Conservation (phyloP, 2,329 filamentous ascomycete species). For the Dactylellina leptospora region DNA sequence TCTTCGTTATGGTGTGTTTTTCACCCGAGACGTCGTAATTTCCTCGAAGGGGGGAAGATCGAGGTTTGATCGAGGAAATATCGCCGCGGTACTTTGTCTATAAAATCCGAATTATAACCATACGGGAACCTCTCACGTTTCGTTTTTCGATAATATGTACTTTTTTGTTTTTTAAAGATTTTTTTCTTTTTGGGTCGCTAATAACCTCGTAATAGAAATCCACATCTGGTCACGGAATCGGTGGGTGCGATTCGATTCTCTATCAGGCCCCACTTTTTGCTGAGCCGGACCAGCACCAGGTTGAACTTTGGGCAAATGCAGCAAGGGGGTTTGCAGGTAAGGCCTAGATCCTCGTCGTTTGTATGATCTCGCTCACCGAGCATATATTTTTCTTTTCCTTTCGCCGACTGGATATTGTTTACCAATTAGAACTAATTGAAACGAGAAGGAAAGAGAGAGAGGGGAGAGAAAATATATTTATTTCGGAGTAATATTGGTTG, state of each 20-base stretch:
- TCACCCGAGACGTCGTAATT: conserved; percentile 6
- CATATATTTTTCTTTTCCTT: too few species aligned
- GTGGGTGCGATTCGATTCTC: conserved; percentile 14
- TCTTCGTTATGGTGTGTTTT: background rate
- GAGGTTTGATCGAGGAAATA: background rate
- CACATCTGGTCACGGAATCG: conserved; percentile 33
- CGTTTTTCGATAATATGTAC: too few species aligned
- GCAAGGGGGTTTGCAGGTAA: conserved; percentile 17
- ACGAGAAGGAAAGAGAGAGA: too few species aligned
- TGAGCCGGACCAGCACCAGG: conserved; percentile 14
- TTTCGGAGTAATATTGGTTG: conserved; percentile 41
- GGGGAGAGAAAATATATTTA: too few species aligned
- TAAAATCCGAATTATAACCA: background rate
- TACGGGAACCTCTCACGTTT: too few species aligned
- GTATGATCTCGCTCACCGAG: background rate
- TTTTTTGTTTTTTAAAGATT: too few species aligned
- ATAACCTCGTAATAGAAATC: conserved; percentile 31
- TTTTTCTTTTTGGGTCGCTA: too few species aligned
- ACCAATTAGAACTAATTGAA: conserved; percentile 36
- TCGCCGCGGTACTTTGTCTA: conserved; percentile 1
- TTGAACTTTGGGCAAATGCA: too few species aligned
- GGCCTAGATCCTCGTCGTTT: conserved; percentile 27
- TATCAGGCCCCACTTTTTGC: conserved; percentile 22
- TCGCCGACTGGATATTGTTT: conserved; percentile 29
- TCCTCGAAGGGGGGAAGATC: background rate